A percentile compares a stretch with the other conserved stretches of the same genome.
phyloP scores from a whole-genome alignment of 257 asterid genomes.

The Cordia subcordata region DNA sequence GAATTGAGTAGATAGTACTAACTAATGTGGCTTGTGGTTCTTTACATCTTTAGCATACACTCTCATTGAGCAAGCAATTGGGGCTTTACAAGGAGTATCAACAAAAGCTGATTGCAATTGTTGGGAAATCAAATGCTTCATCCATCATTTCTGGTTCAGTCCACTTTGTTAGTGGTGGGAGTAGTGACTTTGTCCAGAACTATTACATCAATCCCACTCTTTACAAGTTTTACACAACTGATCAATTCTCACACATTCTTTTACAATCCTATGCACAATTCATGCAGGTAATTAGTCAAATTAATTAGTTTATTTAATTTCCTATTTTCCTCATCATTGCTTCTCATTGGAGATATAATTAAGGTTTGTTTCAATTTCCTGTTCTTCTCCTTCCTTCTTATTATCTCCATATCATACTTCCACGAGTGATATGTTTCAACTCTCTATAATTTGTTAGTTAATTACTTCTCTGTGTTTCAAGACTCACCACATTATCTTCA shows the following conservation, averaged over 20 bases:
- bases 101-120: slow-evolving; percentile 45
- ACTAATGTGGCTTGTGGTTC: neutral
- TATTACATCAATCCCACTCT: slow-evolving; percentile 70
- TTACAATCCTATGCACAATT: slow-evolving; percentile 48
- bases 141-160: slow-evolving; percentile 63
- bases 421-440: no score
- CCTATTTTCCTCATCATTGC: neutral
- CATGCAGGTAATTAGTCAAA: slow-evolving; percentile 43
- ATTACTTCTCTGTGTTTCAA: no score
- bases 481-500: no score
- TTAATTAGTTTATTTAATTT: neutral
- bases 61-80: slow-evolving; percentile 71
- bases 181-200: slow-evolving; percentile 87
- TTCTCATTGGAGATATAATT: neutral
- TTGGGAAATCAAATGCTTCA: slow-evolving; percentile 70
- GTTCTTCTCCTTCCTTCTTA: no score
- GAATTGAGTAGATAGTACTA: neutral
- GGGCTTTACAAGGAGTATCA: slow-evolving; percentile 67
- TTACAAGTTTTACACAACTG: slow-evolving; percentile 57
- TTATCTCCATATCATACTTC: no score
- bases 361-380: no score
- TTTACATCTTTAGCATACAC: slow-evolving; percentile 33
- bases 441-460: no score
- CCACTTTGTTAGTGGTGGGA: slow-evolving; percentile 68
- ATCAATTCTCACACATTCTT: slow-evolving; percentile 69